phyloP scores from a whole-genome alignment of 1,139 yeast genomes.

The Taphrina pruni region DNA sequence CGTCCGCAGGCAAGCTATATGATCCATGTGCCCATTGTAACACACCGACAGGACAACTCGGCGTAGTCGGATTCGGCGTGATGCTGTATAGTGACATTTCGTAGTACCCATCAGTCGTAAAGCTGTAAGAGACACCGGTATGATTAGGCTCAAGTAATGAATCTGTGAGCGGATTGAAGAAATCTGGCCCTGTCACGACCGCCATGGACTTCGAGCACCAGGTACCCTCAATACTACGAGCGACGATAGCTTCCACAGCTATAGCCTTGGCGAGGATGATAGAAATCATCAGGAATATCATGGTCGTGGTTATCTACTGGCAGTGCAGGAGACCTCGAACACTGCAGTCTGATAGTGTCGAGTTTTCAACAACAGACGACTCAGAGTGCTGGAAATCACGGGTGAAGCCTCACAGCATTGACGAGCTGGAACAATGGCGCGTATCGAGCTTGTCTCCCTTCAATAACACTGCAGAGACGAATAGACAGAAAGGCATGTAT shows the following conservation, averaged over 20 bases:
- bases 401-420: too few species aligned
- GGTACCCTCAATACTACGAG: conserved; percentile 62
- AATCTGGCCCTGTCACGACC: conserved; percentile 96
- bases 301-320: neutral
- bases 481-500: neutral
- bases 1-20: conserved; percentile 66
- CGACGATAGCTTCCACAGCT: neutral
- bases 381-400: too few species aligned
- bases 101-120: conserved; percentile 86
- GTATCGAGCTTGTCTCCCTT: too few species aligned
- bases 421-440: too few species aligned
- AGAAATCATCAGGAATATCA: neutral
- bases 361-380: too few species aligned
- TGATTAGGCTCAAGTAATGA: conserved; percentile 90
- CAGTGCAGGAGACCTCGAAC: too few species aligned
- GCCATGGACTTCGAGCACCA: conserved; percentile 94
- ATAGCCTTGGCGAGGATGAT: neutral
- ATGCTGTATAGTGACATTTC: conserved; percentile 90
- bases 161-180: conserved; percentile 94
- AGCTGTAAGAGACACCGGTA: conserved; percentile 91
- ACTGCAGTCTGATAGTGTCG: too few species aligned
- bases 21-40: conserved; percentile 88
- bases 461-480: neutral
- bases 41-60: conserved; percentile 81
- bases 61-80: conserved; percentile 70